phyloP scores from a whole-genome alignment of 2,329 filamentous ascomycete genomes.

The Neobulgaria alba region DNA sequence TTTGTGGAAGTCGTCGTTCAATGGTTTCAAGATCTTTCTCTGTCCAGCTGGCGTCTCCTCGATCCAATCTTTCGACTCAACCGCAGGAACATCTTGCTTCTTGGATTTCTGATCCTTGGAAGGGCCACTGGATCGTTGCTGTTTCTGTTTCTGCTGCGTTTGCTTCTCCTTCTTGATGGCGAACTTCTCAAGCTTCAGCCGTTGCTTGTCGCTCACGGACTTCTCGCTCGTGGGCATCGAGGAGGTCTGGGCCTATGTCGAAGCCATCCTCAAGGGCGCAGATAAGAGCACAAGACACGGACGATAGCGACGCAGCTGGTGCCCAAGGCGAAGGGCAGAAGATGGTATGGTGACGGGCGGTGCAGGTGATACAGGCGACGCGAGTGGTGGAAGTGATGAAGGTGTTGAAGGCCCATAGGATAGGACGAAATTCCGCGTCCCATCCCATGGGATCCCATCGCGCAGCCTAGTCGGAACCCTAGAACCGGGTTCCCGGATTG shows the following conservation, averaged over 20 bases:
- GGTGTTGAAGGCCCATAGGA: slow-evolving; percentile 2
- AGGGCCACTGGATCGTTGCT: slow-evolving; percentile 31
- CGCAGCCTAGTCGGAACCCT: too few relatives aligned
- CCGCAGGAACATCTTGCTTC: slow-evolving; percentile 48
- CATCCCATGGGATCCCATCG: too few relatives aligned
- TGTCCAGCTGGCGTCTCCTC: slow-evolving; percentile 66
- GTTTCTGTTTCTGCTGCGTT: slow-evolving; percentile 43
- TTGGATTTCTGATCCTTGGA: slow-evolving; percentile 66
- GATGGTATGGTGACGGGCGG: slow-evolving; percentile 2
- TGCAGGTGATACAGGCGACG: slow-evolving; percentile 1
- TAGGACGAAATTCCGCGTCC: too few relatives aligned
- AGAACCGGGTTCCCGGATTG: too few relatives aligned
- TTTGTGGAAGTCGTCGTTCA: slow-evolving; percentile 70
- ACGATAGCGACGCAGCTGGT: slow-evolving; percentile 1
- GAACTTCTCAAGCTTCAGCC: slow-evolving; percentile 76
- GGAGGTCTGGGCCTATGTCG: neutral
- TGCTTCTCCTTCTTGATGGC: slow-evolving; percentile 52
- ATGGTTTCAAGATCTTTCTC: slow-evolving; percentile 66
- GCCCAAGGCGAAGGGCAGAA: slow-evolving; percentile 1
- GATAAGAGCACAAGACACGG: slow-evolving; percentile 1
- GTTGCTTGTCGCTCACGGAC: slow-evolving; percentile 51
- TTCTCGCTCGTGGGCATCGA: too few relatives aligned
- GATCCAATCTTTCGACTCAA: slow-evolving; percentile 54
- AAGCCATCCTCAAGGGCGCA: slow-evolving; percentile 4
- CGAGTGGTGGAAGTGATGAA: slow-evolving; percentile 1